Percentiles rank a stretch among this genome's conserved stretches.
These are phyloP conservation scores for Sextonia rubra DNA, from an alignment of 164 flowering plant genomes.

Conservation along the genomic window DNA sequence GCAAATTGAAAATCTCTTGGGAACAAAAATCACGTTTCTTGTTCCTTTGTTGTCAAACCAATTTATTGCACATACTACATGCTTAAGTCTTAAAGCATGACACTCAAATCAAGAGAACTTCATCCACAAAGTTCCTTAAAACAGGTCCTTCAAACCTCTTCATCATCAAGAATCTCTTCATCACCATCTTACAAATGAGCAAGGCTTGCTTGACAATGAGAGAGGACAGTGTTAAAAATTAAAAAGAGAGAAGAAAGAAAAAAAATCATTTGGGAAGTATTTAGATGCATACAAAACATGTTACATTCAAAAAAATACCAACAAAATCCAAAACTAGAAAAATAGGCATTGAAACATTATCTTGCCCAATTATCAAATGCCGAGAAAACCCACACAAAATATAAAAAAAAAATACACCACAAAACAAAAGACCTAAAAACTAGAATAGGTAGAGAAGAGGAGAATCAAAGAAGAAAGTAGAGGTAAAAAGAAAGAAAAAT, in stretches of 20 bases:
- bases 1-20: constrained; percentile 74
- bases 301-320: no score
- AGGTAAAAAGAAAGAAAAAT: no score
- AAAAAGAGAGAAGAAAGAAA: background rate
- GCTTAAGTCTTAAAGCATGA: constrained; percentile 71
- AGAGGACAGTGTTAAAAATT: background rate
- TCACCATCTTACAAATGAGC: constrained; percentile 40
- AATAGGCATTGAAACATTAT: no score
- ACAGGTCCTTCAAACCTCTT: constrained; percentile 87
- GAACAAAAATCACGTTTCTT: constrained; percentile 78
- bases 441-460: no score
- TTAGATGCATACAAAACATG: no score
- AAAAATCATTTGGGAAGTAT: background rate
- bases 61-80: constrained; percentile 75
- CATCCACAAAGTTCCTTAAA: constrained; percentile 50
- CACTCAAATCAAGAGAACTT: constrained; percentile 76
- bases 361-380: no score
- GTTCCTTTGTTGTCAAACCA: constrained; percentile 81
- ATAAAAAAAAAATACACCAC: no score
- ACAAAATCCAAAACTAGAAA: no score
- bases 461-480: no score
- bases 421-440: no score
- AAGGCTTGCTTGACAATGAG: constrained; percentile 27
- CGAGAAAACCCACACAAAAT: no score
- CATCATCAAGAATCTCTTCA: constrained; percentile 89